These are phyloP conservation scores for Aciculoconidium aculeatum DNA, from an alignment of 805 yeast species.

Conservation along the genomic window DNA sequence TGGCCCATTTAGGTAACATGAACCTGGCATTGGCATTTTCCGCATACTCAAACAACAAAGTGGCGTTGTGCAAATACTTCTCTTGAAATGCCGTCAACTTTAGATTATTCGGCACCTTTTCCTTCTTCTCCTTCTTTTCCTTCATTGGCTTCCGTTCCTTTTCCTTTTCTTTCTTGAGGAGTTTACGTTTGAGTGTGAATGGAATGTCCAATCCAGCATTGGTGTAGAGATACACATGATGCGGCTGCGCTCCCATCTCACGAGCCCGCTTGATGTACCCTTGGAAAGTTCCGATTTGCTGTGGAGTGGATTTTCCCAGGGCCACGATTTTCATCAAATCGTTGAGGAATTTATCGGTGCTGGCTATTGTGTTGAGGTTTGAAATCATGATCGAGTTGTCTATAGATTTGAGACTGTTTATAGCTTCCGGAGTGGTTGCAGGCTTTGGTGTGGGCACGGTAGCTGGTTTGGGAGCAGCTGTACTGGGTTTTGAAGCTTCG, in stretches of 20 bases:
- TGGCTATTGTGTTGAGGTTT: slow-evolving; percentile 77
- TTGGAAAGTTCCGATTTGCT: slow-evolving; percentile 74
- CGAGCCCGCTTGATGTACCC: slow-evolving; percentile 74
- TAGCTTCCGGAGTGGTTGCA: slow-evolving; percentile 2
- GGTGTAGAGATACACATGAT: slow-evolving; percentile 28
- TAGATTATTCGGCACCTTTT: slow-evolving; percentile 38
- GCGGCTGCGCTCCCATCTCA: slow-evolving; percentile 58
- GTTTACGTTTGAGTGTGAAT: slow-evolving; percentile 7
- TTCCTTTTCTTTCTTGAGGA: slow-evolving; percentile 12
- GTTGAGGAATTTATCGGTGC: slow-evolving; percentile 60
- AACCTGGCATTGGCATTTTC: slow-evolving; percentile 76
- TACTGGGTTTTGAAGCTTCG: slow-evolving; percentile 1
- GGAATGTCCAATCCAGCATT: slow-evolving; percentile 8
- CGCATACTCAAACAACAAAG: slow-evolving; percentile 75
- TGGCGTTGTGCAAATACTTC: slow-evolving; percentile 60
- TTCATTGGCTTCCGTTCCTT: slow-evolving; percentile 12
- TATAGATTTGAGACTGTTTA: slow-evolving; percentile 45
- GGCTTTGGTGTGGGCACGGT: slow-evolving; percentile 1
- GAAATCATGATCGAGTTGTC: slow-evolving; percentile 79
- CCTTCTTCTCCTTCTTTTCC: slow-evolving; percentile 14
- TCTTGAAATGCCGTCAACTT: slow-evolving; percentile 75
- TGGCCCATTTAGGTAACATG: slow-evolving; percentile 67
- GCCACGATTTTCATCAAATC: slow-evolving; percentile 82
- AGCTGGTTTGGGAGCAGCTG: slow-evolving; percentile 3
- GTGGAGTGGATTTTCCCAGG: slow-evolving; percentile 65